Evolutionary conservation across 768 basidiomycete species (phyloP), one percentile per base, ranked within the genome.

Genomic region (Kwoniella europaea): DNA sequence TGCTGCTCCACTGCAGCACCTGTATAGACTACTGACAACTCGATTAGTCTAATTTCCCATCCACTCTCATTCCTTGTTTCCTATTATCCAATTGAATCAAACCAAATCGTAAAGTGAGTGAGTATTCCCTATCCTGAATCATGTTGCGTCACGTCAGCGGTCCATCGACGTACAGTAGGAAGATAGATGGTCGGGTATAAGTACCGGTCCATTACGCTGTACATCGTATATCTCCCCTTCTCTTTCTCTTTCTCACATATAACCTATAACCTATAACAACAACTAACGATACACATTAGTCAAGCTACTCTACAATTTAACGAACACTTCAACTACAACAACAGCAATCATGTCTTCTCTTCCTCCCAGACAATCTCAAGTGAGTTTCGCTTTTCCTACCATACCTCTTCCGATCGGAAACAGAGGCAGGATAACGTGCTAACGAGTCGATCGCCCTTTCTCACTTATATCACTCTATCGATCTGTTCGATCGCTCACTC

Each of bases 321-420:
- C 63, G n/a, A 27, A 43, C 61, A n/a, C 20, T 18, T 43, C 4
- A 65, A 52, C 24, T n/a, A 58, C 55, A 67, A 41, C 22, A 46
- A 10, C 13, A 57, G 10, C 62, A 53, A 69, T 13, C 41, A 70
- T 70, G 68, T 70, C 68, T 27, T 70, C 68, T 54, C 63, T 70
- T 24, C 68, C 68, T 57, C 68, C 68, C 35, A 63, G 63, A 50
- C 62, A 62, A 41, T 27, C 53, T 55, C 41, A 61, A 55, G 68
- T 70, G 68, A 70, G 68, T 70, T 18, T 24, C 7, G 13, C 16
- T 4, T 2, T 42, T 18, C 27, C 7, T 35, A 35, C 35, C 7
- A 35, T 35, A 16, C 35, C 29, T 35, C 2, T 4, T 7, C 0
- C 59, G 59, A 29, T 10, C 20, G 20, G 63, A 22, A 12, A 1